Evolutionary conservation across 305 asterid genomes (phyloP), one percentile per base, ranked within the genome.

Genomic region (Solanum hybrid): DNA sequence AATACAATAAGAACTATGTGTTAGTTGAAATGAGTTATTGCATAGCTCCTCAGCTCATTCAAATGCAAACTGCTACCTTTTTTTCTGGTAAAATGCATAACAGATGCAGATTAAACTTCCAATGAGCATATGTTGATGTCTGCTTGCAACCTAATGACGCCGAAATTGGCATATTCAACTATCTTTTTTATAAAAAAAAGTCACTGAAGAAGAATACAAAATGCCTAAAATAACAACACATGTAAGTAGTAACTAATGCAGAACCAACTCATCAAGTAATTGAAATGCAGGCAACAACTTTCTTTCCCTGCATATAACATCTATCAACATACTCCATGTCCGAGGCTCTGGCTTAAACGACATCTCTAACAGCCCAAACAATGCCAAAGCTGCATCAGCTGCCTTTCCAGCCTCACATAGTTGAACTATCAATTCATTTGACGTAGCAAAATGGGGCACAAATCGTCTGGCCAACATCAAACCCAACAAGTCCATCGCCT

Each of bases 391-490:
- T 89, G 98, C 97, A 91, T 94, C 95, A 40, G 91, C 92, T 26
- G 90, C 97, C 87, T 92, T 96, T 83, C 98, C 97, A 12, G 92
- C 95, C 90, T 92, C 90, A 83, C 99, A 96, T 33, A 95, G 97
- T 89, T 96, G 91, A 90, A 92, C 94, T 77, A 96, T 74, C 89
- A 97, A 75, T 93, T 97, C 97, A 91, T 97, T 97, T 6, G 99
- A 97, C 11, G 98, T 96, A 67, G 95, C 95, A 89, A 94, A 92
- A 90, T 96, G 99, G 57, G 99, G 99, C 92, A 94, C 91, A 88
- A 96, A 93, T n/a, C 98, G 96, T 94, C 98, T 92, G 46, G 89
- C 91, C 93, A 97, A 89, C 99, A 97, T 96, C 92, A 96, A 90
- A 80, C 86, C 92, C 85, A 96, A 89, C 90, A 97, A 90, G 39